These are phyloP conservation scores for Aspergillus intermedius DNA, from an alignment of 2,329 filamentous ascomycete species.

Conservation along the genomic window DNA sequence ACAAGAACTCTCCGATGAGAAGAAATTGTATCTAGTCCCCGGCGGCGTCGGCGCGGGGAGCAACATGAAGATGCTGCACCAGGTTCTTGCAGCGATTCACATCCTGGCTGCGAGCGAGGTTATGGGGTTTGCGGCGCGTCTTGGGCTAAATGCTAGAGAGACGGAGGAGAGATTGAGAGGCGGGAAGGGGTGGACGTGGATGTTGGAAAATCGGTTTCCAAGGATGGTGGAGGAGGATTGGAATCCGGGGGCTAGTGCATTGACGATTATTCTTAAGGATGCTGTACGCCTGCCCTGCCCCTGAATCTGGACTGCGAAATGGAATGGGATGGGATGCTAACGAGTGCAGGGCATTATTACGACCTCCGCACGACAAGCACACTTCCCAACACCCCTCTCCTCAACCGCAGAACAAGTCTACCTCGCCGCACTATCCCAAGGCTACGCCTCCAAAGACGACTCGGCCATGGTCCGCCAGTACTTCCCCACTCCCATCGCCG, in stretches of 20 bases:
- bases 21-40: conserved; percentile 57
- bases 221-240: conserved; percentile 50
- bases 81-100: conserved; percentile 58
- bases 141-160: conserved; percentile 47
- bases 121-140: conserved; percentile 52
- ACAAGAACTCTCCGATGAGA: conserved; percentile 51
- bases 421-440: conserved; percentile 53
- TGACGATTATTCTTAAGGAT: conserved; percentile 57
- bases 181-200: conserved; percentile 50
- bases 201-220: conserved; percentile 55
- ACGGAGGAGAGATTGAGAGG: conserved; percentile 41
- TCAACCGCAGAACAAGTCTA: conserved; percentile 60
- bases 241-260: conserved; percentile 52
- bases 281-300: conserved; percentile 24
- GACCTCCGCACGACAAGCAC: conserved; percentile 51
- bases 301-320: background rate
- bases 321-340: background rate
- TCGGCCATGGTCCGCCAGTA: conserved; percentile 53
- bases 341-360: conserved; percentile 55
- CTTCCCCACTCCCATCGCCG: conserved; percentile 34
- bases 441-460: conserved; percentile 51
- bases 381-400: conserved; percentile 57
- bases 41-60: conserved; percentile 56
- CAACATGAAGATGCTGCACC: conserved; percentile 59
- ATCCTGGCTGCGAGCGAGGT: conserved; percentile 56